A percentile compares a stretch with the other conserved stretches of the same genome.
phyloP scores from a whole-genome alignment of 768 basidiomycete genomes.

The Piloderma croceum region DNA sequence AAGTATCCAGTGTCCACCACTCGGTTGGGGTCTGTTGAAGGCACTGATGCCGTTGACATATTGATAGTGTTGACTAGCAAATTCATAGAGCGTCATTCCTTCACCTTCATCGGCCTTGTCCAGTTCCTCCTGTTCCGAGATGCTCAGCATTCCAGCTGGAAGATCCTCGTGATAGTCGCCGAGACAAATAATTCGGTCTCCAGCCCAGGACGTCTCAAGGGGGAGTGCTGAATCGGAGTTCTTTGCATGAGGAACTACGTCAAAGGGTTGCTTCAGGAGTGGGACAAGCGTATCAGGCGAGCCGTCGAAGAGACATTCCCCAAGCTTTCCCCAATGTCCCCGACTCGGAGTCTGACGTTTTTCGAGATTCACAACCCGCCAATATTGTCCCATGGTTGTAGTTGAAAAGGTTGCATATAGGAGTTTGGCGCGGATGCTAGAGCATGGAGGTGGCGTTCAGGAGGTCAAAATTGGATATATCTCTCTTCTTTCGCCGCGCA shows the following conservation, averaged over 20 bases:
- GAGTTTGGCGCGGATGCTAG: too few species aligned
- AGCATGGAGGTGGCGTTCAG: too few species aligned
- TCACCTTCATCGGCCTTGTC: not conserved
- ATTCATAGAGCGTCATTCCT: not conserved
- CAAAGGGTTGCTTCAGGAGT: too few species aligned
- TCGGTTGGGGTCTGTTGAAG: too few species aligned
- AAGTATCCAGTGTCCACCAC: too few species aligned
- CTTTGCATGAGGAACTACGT: too few species aligned
- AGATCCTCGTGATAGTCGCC: slow-evolving; percentile 8
- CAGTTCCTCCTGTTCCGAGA: slow-evolving; percentile 1
- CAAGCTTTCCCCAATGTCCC: slow-evolving; percentile 6
- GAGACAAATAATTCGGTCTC: slow-evolving; percentile 7
- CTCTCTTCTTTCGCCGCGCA: not conserved
- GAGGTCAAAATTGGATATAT: too few species aligned
- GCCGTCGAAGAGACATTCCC: slow-evolving; percentile 1
- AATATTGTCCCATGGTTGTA: slow-evolving; percentile 10
- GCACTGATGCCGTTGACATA: too few species aligned
- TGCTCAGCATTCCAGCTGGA: not conserved
- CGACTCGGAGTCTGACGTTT: not conserved
- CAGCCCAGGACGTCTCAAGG: too few species aligned
- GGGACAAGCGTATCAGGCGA: not conserved
- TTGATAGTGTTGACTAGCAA: too few species aligned
- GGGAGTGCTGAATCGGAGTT: too few species aligned
- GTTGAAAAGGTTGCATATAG: too few species aligned
- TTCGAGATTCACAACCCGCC: slow-evolving; percentile 10